Conservation (phyloP, 805 yeast species). For the Jamesozyma hellenica region DNA sequence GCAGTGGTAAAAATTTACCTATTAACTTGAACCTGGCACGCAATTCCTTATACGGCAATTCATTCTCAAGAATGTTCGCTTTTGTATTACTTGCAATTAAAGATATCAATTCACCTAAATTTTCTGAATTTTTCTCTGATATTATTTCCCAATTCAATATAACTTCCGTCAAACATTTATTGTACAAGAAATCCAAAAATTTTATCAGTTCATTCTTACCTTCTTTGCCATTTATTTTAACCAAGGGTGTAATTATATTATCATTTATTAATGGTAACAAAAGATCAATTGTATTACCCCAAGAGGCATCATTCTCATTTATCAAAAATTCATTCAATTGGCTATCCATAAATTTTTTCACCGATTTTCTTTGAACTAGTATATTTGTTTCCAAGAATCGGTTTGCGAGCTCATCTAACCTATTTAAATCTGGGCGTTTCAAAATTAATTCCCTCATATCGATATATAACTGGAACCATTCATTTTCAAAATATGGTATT, state of each 20-base stretch:
- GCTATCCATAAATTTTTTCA: slow-evolving; percentile 6
- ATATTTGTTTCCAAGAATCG: slow-evolving; percentile 14
- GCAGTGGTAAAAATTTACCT: slow-evolving; percentile 29
- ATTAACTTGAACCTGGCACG: slow-evolving; percentile 23
- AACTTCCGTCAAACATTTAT: slow-evolving; percentile 12
- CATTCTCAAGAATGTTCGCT: slow-evolving; percentile 10
- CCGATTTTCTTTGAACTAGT: slow-evolving; percentile 11
- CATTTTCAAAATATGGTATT: slow-evolving; percentile 8
- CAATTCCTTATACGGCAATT: slow-evolving; percentile 16
- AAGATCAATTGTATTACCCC: slow-evolving; percentile 14
- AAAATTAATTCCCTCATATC: slow-evolving; percentile 15
- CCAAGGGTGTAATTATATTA: slow-evolving; percentile 14
- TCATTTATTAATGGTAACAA: slow-evolving; percentile 17
- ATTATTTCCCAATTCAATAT: slow-evolving; percentile 26
- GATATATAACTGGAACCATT: slow-evolving; percentile 25
- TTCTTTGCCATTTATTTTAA: slow-evolving; percentile 7
- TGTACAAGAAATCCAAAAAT: slow-evolving; percentile 16
- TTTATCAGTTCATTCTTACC: slow-evolving; percentile 7
- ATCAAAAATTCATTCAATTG: slow-evolving; percentile 16
- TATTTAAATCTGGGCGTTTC: slow-evolving; percentile 5
- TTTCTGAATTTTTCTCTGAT: slow-evolving; percentile 27
- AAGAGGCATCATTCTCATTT: slow-evolving; percentile 18
- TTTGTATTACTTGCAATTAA: slow-evolving; percentile 18
- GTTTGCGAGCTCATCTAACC: slow-evolving; percentile 18
- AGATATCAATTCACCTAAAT: slow-evolving; percentile 20